Evolutionary conservation across 345 rosid species (phyloP).

Genomic region (Anastatica hierochuntica): DNA sequence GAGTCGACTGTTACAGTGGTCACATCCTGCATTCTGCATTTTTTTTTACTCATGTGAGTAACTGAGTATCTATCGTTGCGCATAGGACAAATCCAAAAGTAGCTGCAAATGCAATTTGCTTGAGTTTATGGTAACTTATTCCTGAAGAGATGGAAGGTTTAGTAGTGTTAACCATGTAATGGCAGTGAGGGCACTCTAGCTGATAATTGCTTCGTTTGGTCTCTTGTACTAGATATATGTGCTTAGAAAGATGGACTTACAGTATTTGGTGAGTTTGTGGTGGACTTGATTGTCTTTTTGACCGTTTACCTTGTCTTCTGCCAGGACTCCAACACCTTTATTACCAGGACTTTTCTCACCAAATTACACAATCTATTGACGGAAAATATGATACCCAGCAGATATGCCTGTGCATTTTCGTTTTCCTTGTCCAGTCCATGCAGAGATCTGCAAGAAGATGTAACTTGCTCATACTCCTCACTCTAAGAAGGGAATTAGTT

Average conservation of each 20-base stretch:
- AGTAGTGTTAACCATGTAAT: too few species aligned
- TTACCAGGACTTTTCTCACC: slow-evolving; percentile 48
- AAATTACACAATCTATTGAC: slow-evolving; percentile 54
- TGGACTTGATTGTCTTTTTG: slow-evolving; percentile 14
- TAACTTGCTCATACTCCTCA: slow-evolving; percentile 25
- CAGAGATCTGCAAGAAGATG: slow-evolving; percentile 59
- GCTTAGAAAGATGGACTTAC: too few species aligned
- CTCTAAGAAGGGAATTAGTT: not conserved
- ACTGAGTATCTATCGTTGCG: too few species aligned
- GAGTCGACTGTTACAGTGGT: not conserved
- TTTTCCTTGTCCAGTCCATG: slow-evolving; percentile 41
- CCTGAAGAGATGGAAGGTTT: too few species aligned
- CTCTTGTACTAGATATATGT: too few species aligned
- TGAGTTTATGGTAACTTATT: too few species aligned
- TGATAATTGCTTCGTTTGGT: too few species aligned
- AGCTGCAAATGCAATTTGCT: too few species aligned
- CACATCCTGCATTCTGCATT: slow-evolving; percentile 8
- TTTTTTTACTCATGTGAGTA: slow-evolving; percentile 6
- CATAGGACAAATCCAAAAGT: too few species aligned
- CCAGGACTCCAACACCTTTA: slow-evolving; percentile 55
- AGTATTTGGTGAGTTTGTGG: not conserved
- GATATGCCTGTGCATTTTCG: slow-evolving; percentile 81
- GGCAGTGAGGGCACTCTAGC: too few species aligned
- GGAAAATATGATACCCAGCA: slow-evolving; percentile 51
- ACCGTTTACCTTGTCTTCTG: slow-evolving; percentile 11